phyloP scores from a whole-genome alignment of 257 asterid genomes.

The Penstemon newberryi region DNA sequence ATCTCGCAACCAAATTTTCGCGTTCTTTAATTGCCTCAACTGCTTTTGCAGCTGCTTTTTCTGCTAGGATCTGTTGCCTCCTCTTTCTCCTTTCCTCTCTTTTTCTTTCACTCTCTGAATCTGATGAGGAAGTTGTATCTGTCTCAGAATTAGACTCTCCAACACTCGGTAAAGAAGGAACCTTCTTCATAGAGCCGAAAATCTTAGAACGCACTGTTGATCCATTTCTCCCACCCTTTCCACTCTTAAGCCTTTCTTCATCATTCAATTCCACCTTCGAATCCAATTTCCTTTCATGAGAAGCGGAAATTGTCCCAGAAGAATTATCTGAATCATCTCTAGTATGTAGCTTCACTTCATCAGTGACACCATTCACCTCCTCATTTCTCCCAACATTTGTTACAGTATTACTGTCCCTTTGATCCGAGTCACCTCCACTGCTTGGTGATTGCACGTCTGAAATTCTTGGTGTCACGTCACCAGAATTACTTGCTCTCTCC shows the following conservation, averaged over 20 bases:
- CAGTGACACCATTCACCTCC: conserved; percentile 35
- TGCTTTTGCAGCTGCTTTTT: conserved; percentile 91
- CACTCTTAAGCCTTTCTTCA: conserved; percentile 35
- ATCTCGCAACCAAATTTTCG: conserved; percentile 78
- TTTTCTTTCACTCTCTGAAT: conserved; percentile 84
- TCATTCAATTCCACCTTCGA: conserved; percentile 37
- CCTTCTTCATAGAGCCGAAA: conserved; percentile 49
- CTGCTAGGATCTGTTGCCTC: conserved; percentile 85
- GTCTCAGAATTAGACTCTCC: conserved; percentile 78
- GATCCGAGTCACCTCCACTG: conserved; percentile 48
- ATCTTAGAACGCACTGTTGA: conserved; percentile 38
- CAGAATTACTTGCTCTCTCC: conserved; percentile 45
- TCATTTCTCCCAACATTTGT: conserved; percentile 33
- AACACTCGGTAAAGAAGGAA: conserved; percentile 55
- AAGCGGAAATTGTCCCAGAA: conserved; percentile 31
- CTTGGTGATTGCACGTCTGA: conserved; percentile 44
- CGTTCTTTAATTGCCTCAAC: conserved; percentile 83
- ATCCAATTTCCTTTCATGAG: conserved; percentile 43
- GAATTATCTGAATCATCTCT: conserved; percentile 29
- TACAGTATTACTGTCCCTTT: conserved; percentile 30
- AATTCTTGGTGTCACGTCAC: conserved; percentile 43
- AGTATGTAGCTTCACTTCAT: conserved; percentile 37
- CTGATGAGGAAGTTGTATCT: conserved; percentile 71
- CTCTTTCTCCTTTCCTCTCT: conserved; percentile 84
- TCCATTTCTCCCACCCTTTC: conserved; percentile 35